These are phyloP conservation scores for Cerioporus squamosus DNA, from an alignment of 1,284 basidiomycete species.

Conservation along the genomic window DNA sequence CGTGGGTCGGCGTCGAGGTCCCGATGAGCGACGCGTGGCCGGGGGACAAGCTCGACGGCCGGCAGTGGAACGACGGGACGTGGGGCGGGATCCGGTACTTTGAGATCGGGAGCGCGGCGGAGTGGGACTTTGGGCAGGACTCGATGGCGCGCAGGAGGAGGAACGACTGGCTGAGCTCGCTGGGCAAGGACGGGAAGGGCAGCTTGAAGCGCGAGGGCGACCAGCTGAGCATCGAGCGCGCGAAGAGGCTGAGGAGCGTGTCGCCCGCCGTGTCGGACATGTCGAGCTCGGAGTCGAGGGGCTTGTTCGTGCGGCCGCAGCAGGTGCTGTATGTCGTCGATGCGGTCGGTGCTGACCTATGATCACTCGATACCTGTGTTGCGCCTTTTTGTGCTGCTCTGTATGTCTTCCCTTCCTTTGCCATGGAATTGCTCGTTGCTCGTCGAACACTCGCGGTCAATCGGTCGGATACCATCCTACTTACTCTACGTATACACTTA, in stretches of 20 bases:
- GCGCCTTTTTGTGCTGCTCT: too few species aligned
- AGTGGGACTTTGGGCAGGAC: slow-evolving; percentile 58
- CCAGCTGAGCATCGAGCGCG: slow-evolving; percentile 58
- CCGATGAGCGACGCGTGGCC: slow-evolving; percentile 65
- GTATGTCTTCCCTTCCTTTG: too few species aligned
- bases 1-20: slow-evolving; percentile 94
- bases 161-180: slow-evolving; percentile 41
- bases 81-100: slow-evolving; percentile 84
- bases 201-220: slow-evolving; percentile 70
- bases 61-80: slow-evolving; percentile 84
- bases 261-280: slow-evolving; percentile 72
- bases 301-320: slow-evolving; percentile 79
- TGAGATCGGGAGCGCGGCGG: slow-evolving; percentile 61
- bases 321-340: slow-evolving; percentile 84
- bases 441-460: too few species aligned
- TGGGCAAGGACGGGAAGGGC: slow-evolving; percentile 34
- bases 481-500: too few species aligned
- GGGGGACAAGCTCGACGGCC: slow-evolving; percentile 53
- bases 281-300: slow-evolving; percentile 65
- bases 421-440: too few species aligned
- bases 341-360: slow-evolving; percentile 55
- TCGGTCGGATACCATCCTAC: slow-evolving; percentile 5
- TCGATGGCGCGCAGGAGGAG: slow-evolving; percentile 50
- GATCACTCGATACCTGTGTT: background rate
- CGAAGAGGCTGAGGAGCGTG: slow-evolving; percentile 71